A percentile compares a stretch with the other conserved stretches of the same genome.
Conservation (phyloP, 176 grass and related monocot genomes). For the Oryza coarctata region DNA sequence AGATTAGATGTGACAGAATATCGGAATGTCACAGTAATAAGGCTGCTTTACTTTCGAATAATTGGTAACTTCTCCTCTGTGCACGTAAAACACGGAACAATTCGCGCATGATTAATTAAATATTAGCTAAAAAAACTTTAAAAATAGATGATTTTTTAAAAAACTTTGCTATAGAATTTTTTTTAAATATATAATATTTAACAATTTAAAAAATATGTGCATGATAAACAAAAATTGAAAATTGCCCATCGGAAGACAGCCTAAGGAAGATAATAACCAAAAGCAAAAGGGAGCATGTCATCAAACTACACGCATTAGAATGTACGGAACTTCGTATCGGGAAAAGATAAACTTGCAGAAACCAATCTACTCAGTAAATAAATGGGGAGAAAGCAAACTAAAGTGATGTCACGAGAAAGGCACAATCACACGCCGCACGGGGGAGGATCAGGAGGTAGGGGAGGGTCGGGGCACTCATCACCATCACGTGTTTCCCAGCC, state of each 20-base stretch:
- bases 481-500: slow-evolving; percentile 72
- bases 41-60: too few relatives aligned
- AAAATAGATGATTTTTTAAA: too few relatives aligned
- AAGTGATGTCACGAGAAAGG: neutral
- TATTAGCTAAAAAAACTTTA: too few relatives aligned
- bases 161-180: too few relatives aligned
- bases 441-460: neutral
- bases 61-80: too few relatives aligned
- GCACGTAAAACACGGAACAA: too few relatives aligned
- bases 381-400: neutral
- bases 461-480: slow-evolving; percentile 38
- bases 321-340: neutral
- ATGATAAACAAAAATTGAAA: too few relatives aligned
- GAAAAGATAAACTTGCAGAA: neutral
- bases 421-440: neutral
- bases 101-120: too few relatives aligned
- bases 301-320: neutral
- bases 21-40: neutral
- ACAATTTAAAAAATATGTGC: too few relatives aligned
- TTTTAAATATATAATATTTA: too few relatives aligned
- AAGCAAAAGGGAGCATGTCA: neutral
- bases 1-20: neutral
- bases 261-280: too few relatives aligned
- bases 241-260: too few relatives aligned
- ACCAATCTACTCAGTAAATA: neutral